A percentile compares a stretch with the other conserved stretches of the same genome.
These are phyloP conservation scores for Ceratocystis albifundus DNA, from an alignment of 2,329 filamentous ascomycete genomes.

Conservation along the genomic window DNA sequence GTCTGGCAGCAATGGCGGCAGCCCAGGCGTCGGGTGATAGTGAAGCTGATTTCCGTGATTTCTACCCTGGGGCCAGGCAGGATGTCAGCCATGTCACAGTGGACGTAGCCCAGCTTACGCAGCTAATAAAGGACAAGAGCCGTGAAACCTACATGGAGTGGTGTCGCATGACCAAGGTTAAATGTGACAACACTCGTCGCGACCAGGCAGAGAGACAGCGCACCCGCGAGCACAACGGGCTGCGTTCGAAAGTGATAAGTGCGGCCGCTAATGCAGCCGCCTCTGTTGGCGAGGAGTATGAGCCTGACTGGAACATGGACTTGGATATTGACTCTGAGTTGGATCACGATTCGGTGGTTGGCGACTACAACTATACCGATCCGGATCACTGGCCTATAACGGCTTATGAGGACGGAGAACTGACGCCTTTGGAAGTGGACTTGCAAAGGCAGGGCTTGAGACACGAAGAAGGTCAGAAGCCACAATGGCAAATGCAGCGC, in stretches of 20 bases:
- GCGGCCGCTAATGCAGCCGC: conserved; percentile 1
- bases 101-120: conserved; percentile 13
- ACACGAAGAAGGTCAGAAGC: not conserved
- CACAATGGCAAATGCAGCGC: not conserved
- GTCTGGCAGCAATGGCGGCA: not conserved
- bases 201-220: conserved; percentile 13
- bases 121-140: conserved; percentile 14
- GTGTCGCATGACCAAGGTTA: conserved; percentile 12
- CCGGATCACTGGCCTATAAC: conserved; percentile 17
- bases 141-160: conserved; percentile 18
- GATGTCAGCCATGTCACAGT: not conserved
- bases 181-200: not conserved
- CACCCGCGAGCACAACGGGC: conserved; percentile 11
- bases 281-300: not conserved
- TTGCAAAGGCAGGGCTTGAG: not conserved
- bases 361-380: conserved; percentile 14
- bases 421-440: conserved; percentile 2
- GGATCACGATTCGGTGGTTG: not conserved
- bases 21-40: not conserved
- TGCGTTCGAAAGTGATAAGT: conserved; percentile 1
- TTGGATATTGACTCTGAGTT: conserved; percentile 1
- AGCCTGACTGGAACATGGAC: not conserved
- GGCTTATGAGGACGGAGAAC: conserved; percentile 14
- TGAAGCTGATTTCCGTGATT: not conserved
- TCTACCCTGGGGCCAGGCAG: not conserved